phyloP scores from a whole-genome alignment of 352 stramenopile species.

The Pythium insidiosum region DNA sequence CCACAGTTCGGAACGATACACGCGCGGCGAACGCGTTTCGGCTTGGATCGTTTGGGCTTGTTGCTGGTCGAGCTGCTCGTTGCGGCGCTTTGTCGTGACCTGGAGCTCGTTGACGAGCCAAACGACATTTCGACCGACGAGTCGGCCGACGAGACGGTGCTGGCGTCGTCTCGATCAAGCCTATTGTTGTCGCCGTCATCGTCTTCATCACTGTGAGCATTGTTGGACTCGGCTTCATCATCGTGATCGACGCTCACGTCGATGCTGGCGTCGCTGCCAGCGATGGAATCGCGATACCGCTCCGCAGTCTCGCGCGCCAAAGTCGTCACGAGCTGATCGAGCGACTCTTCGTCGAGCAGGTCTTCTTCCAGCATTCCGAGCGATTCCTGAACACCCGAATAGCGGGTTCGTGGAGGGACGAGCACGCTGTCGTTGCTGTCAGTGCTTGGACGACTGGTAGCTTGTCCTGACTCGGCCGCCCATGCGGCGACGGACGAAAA shows the following conservation, averaged over 20 bases:
- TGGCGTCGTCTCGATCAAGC: constrained; percentile 5
- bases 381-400: too few relatives aligned
- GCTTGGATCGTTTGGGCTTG: constrained; percentile 5
- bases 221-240: background rate
- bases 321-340: constrained; percentile 16
- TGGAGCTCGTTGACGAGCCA: background rate
- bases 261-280: background rate
- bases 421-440: too few relatives aligned
- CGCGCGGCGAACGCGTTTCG: constrained; percentile 25
- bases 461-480: background rate
- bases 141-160: constrained; percentile 4
- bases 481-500: too few relatives aligned
- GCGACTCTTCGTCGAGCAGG: constrained; percentile 14
- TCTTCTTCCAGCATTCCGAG: constrained; percentile 11
- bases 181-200: constrained; percentile 5
- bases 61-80: background rate
- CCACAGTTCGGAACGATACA: constrained; percentile 71
- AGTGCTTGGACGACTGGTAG: too few relatives aligned
- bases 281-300: background rate
- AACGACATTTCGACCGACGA: constrained; percentile 3
- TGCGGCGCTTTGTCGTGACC: too few relatives aligned
- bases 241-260: background rate
- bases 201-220: constrained; percentile 1
- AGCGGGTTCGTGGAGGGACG: too few relatives aligned
- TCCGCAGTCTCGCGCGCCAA: constrained; percentile 12